Evolutionary conservation across 495 filamentous ascomycete species (phyloP).

Genomic region (Aspergillus diversus): DNA sequence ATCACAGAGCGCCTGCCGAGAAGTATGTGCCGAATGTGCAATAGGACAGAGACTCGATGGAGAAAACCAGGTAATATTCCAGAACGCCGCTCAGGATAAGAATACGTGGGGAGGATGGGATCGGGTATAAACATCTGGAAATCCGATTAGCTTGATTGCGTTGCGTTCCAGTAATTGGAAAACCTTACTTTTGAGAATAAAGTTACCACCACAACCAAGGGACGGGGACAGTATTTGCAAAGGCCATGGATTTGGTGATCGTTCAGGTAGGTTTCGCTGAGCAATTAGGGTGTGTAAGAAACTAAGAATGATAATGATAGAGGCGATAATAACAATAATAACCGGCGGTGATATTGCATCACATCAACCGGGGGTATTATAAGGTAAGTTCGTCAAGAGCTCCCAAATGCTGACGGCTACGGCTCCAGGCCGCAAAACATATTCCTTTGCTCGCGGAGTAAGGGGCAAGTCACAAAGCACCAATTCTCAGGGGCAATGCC

Average conservation of each 20-base stretch:
- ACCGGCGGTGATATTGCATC: neutral
- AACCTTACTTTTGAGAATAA: neutral
- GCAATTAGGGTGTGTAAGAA: neutral
- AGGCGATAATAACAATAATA: neutral
- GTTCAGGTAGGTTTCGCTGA: neutral
- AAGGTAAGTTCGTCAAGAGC: neutral
- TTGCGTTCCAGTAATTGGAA: neutral
- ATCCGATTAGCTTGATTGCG: neutral
- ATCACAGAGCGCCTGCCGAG: slow-evolving; percentile 5
- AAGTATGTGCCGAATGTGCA: slow-evolving; percentile 1
- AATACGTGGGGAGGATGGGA: slow-evolving; percentile 2
- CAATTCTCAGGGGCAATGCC: neutral
- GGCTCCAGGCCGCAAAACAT: slow-evolving; percentile 6
- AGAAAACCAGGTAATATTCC: slow-evolving; percentile 8
- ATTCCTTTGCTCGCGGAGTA: slow-evolving; percentile 4
- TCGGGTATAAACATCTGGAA: slow-evolving; percentile 9
- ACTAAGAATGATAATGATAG: slow-evolving; percentile 1
- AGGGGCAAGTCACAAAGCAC: neutral
- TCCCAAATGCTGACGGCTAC: neutral
- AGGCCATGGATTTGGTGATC: neutral
- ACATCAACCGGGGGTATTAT: neutral
- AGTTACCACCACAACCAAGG: neutral
- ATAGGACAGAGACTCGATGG: neutral
- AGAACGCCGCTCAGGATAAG: slow-evolving; percentile 10
- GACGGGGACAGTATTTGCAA: neutral